Base-by-base conservation (phyloP, 1,139 yeast genomes). In the Yamadazyma membranifaciens region DNA sequence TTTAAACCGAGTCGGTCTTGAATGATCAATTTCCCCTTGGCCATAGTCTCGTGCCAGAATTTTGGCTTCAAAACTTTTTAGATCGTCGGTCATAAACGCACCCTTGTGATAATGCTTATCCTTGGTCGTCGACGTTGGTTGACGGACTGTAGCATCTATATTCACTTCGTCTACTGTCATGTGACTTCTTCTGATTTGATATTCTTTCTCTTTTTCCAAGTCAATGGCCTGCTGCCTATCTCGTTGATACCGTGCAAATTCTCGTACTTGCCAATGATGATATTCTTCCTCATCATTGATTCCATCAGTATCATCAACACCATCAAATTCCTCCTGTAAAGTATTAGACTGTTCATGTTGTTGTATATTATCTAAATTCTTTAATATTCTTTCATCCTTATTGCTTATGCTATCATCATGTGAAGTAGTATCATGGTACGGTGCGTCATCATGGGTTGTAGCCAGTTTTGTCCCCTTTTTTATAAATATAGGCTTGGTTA, bases 221-320 rank as follows among this genome's bases (percentile, higher is more conserved):
- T 49, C 54, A 27, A 65, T 40, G 6, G 44, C 31, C 15, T 39
- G 48, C 3, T 34, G 11, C 33, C 60, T 48, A 44, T 69, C 74
- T 34, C 74, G 54, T 7, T 48, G 42, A 38, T 52, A 59, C 31
- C 77, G 46, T 3, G 30, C 39, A 31, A 42, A 47, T 42, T 70
- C 75, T 15, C 78, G 57, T 31, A 38, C 44, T 43, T 52, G 54
- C 78, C 77, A 72, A n/a, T 48, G 59, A 13, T 45, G 47, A 45
- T 56, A 67, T 48, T 72, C 78, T 17, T 33, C 41, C 44, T 66
- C 69, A 0, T 73, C 72, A 35, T 70, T 64, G 9, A 65, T 12
- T 9, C 45, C 49, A 44, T 72, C 78, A 2, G 65, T 59, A 47
- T 72, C 78, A 45, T 67, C 71, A 1, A 67, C 55, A 0, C 67